Evolutionary conservation across 2,329 filamentous ascomycete genomes (phyloP), one percentile per base, ranked within the genome.

Genomic region (Huntiella decipiens): DNA sequence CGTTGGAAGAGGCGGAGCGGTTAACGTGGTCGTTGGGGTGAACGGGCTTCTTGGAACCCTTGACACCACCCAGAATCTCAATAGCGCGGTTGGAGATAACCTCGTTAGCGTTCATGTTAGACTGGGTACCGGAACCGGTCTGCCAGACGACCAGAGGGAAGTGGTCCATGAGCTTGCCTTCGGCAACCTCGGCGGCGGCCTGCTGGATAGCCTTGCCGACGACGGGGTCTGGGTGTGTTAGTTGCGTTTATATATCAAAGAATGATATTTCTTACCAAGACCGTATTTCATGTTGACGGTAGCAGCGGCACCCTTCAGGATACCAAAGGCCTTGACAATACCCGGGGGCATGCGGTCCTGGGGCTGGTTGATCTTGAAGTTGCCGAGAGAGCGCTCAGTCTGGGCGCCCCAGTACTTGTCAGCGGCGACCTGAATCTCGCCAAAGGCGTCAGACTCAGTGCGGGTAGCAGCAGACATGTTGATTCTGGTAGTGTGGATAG

Each of bases 101-200:
- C 65, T 98, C 91, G 70, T 98, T 98, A 61, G 88, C 87, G 69
- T 98, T 98, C 91, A 96, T 96, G 77, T 94, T 96, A 63, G 87
- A 95, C 71, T 96, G 91, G 28, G 91, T 96, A 60, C 91, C 91
- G 43, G 91, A 96, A 53, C 91, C 91, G 46, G 91, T 98, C 71
- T 98, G 91, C 91, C 91, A 98, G 60, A 98, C 88, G 48, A 96
- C 88, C 51, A 96, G 82, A 53, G 91, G 91, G 68, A 98, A 96
- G 71, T 96, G 88, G 64, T 95, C 87, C 58, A 92, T 64, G 56
- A 96, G 79, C 73, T 95, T 93, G 60, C 91, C 77, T 53, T 83
- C 80, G 48, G 88, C 87, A 36, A 98, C 88, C 68, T 98, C 91
- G 52, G 79, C 74, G 53, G 91, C 86, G 49, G 91, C 91, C 68